Evolutionary conservation across 73 alveolate genomes (phyloP), one percentile per base, ranked within the genome.

Genomic region (Tetrahymena thermophila): DNA sequence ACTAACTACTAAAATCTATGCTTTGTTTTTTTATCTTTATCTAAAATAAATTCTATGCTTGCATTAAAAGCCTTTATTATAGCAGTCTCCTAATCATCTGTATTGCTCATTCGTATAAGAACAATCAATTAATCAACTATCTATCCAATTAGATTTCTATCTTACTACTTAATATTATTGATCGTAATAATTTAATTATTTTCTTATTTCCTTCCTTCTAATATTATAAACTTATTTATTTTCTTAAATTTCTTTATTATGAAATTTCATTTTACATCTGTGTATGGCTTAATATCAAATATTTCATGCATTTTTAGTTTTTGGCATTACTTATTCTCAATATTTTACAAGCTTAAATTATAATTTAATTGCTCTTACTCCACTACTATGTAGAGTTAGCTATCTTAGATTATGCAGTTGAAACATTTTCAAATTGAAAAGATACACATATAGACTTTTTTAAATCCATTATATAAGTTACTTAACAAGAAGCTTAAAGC

Each of bases 1-100:
- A 71, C 89, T 71, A 71, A n/a, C 89, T 71, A n/a, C 89, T 71
- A 71, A 71, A 71, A 71, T 71, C 89, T 71, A 71, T 71, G 89
- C 89, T 71, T 71, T 28, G 37, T 71, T 71, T 71, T 71, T 31
- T 71, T 71, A 71, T 71, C 89, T 31, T 31, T 71, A 71, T 71
- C 89, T 31, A 71, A 28, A 71, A 71, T 71, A 28, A 71, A 71
- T 21, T 71, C 89, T 25, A 71, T 23, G 89, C 89, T 71, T 71
- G 89, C 89, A 71, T 71, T 71, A 31, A 71, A 71, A 8, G 89
- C 89, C 37, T 71, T 71, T 28, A 71, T 71, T 23, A 71, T 71
- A 25, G 89, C 89, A n/a, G 37, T 31, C 89, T 71, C 89, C 89
- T 71, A 71, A 31, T 71, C 89, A 71, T 71, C 89, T 71, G 89